phyloP scores from a whole-genome alignment of 768 basidiomycete genomes.

The Baorangia bicolor region DNA sequence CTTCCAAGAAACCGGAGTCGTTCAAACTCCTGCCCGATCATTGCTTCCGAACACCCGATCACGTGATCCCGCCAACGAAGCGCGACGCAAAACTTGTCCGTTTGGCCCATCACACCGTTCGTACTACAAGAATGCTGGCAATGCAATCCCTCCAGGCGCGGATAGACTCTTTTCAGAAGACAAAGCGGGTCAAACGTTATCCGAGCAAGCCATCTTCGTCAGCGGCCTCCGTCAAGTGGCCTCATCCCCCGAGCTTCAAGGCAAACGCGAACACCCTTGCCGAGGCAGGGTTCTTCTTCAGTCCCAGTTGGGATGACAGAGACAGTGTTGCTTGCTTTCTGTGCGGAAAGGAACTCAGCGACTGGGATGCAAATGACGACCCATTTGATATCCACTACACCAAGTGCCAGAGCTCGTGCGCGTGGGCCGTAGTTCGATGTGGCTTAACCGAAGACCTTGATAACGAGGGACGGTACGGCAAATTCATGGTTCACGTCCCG shows the following conservation, averaged over 20 bases:
- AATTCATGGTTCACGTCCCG: not conserved
- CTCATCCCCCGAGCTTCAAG: conserved; percentile 60
- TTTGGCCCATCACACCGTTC: not conserved
- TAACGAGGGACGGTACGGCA: conserved; percentile 51
- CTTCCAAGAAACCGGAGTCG: not conserved
- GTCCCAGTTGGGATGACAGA: conserved; percentile 60
- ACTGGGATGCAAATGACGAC: conserved; percentile 85
- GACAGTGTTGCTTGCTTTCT: conserved; percentile 84
- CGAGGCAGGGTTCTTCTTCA: conserved; percentile 87
- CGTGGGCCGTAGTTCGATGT: conserved; percentile 83
- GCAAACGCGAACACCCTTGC: conserved; percentile 78
- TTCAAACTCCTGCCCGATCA: conserved; percentile 1
- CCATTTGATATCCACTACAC: conserved; percentile 80
- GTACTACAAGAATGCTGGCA: not conserved
- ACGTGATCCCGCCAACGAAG: conserved; percentile 7
- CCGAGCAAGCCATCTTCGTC: conserved; percentile 47
- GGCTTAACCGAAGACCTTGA: conserved; percentile 60
- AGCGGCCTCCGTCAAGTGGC: conserved; percentile 64
- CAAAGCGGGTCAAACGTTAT: conserved; percentile 56
- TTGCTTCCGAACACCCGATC: not conserved
- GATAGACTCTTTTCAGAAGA: conserved; percentile 65
- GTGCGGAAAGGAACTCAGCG: conserved; percentile 78
- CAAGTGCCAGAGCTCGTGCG: conserved; percentile 65
- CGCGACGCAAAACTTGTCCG: no score
- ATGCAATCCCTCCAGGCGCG: conserved; percentile 58